Evolutionary conservation across 116 monocot genomes (phyloP), one percentile per base, ranked within the genome.

Genomic region (Trichopus zeylanicus): DNA sequence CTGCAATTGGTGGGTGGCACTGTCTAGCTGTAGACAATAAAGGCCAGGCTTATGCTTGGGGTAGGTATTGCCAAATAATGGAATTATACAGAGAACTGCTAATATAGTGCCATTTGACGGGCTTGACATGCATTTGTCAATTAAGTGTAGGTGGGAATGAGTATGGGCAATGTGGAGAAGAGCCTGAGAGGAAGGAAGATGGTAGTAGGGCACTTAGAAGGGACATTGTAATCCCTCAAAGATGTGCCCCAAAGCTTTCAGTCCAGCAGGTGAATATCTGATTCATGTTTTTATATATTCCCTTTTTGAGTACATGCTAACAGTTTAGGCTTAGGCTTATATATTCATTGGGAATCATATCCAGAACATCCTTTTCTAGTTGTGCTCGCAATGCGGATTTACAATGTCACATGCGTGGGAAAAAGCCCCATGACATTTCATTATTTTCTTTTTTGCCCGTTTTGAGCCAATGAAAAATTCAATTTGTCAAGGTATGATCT

Each of bases 1-100:
- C 97, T 1, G 97, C 97, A 6, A 91, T 97, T 57, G 97, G 91
- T 31, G 91, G 97, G 30, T 97, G 97, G 97, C 97, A 97, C 66
- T 97, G 97, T 55, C 75, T 97, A 3, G 97, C 97, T 0, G 91
- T 97, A n/a, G 97, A 97, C 63, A 87, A 91, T 58, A 59, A 85
- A 35, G 97, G 97, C 15, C 66, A 63, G 26, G 91, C 97, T 26
- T 97, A 97, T 77, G 97, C 97, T 2, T 97, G 97, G 97, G 97
- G 97, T 97, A 87, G 35, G 65, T 1, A 11, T 29, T 18, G n/a
- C 46, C n/a, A 28, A 4, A 42, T n/a, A 12, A 7, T 42, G 12
- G 16, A 42, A 42, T 9, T 42, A 42, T 42, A n/a, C 18, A 42
- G 42, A n/a, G 42, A 42, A 42, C n/a, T 42, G 16, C 3, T 16